Conservation (phyloP, 2,329 filamentous ascomycete species). For the Aspergillus clavatus region DNA sequence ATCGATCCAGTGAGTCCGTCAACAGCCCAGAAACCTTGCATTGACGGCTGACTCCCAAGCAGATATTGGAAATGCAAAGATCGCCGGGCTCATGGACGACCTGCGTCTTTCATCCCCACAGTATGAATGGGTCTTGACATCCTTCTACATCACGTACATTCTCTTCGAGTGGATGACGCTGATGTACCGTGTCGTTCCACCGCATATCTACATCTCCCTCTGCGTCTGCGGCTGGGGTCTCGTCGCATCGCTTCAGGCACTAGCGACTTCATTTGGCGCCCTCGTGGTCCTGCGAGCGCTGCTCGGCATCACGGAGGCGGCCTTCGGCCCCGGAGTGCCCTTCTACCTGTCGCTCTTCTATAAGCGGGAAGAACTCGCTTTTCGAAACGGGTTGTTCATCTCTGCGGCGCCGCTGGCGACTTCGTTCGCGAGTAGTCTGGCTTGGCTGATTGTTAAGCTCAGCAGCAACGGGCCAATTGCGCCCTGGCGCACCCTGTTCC, state of each 20-base stretch:
- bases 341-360: slow-evolving; percentile 64
- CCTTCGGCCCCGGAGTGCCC: slow-evolving; percentile 59
- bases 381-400: slow-evolving; percentile 80
- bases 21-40: background rate
- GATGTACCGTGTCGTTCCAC: slow-evolving; percentile 56
- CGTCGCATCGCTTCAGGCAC: slow-evolving; percentile 67
- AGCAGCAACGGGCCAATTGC: slow-evolving; percentile 64
- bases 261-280: slow-evolving; percentile 58
- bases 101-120: slow-evolving; percentile 51
- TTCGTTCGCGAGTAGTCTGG: slow-evolving; percentile 70
- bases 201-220: slow-evolving; percentile 56
- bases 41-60: slow-evolving; percentile 4
- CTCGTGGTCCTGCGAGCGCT: slow-evolving; percentile 43
- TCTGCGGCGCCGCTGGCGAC: slow-evolving; percentile 63
- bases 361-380: slow-evolving; percentile 67
- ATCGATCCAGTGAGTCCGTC: slow-evolving; percentile 66
- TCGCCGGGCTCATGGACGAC: slow-evolving; percentile 54
- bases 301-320: slow-evolving; percentile 56
- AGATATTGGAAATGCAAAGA: slow-evolving; percentile 60
- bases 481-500: slow-evolving; percentile 79
- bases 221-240: slow-evolving; percentile 74
- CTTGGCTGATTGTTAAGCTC: slow-evolving; percentile 68
- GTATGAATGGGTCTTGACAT: slow-evolving; percentile 59
- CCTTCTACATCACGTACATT: slow-evolving; percentile 62
- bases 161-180: slow-evolving; percentile 63